phyloP scores from a whole-genome alignment of 768 basidiomycete genomes.

The Lentinula edodes region DNA sequence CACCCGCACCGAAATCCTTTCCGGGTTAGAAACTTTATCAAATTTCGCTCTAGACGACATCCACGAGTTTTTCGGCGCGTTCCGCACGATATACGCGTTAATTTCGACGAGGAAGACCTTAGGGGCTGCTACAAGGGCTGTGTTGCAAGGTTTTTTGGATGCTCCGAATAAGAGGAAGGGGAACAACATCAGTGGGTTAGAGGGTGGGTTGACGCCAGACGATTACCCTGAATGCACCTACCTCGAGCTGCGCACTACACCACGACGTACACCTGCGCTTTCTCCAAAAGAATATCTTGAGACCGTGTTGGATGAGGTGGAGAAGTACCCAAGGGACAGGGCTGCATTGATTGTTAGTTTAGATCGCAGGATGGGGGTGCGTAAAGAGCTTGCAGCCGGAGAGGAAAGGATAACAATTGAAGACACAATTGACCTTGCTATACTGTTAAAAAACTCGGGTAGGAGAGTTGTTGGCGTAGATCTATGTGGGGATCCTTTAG shows the following conservation, averaged over 20 bases:
- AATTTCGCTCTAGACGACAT: conserved; percentile 46
- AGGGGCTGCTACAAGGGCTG: conserved; percentile 52
- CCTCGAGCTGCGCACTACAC: conserved; percentile 82
- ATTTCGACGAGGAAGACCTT: conserved; percentile 58
- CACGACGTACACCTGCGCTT: conserved; percentile 55
- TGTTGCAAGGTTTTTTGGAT: conserved; percentile 59
- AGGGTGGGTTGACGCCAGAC: too few relatives aligned
- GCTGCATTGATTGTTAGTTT: conserved; percentile 68
- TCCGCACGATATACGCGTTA: conserved; percentile 75
- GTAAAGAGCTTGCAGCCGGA: neutral
- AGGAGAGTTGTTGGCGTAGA: conserved; percentile 72
- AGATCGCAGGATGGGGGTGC: conserved; percentile 60
- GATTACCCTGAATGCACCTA: conserved; percentile 54
- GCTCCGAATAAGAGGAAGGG: neutral
- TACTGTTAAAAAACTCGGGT: conserved; percentile 47
- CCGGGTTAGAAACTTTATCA: conserved; percentile 32
- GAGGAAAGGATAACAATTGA: conserved; percentile 26
- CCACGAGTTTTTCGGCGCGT: conserved; percentile 69
- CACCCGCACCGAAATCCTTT: conserved; percentile 16
- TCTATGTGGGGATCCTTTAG: conserved; percentile 70
- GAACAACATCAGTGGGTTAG: too few relatives aligned
- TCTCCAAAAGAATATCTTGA: conserved; percentile 54
- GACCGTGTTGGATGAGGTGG: conserved; percentile 60
- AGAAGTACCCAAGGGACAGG: conserved; percentile 41
- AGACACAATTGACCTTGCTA: conserved; percentile 57